Percentiles rank a stretch among this genome's conserved stretches.
These are phyloP conservation scores for Mycena metata DNA, from an alignment of 768 basidiomycete species.

Conservation along the genomic window DNA sequence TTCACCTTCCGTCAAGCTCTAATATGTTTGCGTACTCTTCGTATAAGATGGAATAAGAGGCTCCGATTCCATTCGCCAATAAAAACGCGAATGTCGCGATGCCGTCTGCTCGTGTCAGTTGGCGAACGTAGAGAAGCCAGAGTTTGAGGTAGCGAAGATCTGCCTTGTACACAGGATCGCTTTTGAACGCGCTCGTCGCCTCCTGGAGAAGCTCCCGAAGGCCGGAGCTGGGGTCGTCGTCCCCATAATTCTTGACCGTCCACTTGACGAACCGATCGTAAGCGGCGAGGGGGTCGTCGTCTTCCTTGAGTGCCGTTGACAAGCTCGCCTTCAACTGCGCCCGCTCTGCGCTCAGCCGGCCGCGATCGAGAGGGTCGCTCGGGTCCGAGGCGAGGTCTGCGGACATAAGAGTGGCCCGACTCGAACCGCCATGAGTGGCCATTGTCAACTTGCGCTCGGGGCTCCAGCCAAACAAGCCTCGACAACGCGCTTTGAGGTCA, in stretches of 20 bases:
- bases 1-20: conserved; percentile 84
- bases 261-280: conserved; percentile 92
- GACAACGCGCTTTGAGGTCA: conserved; percentile 24
- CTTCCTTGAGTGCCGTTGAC: conserved; percentile 70
- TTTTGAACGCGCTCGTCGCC: conserved; percentile 83
- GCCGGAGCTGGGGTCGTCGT: conserved; percentile 76
- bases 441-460: conserved; percentile 26
- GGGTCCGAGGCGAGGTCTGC: too few relatives aligned
- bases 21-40: conserved; percentile 90
- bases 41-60: conserved; percentile 83
- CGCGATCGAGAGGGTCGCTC: background rate
- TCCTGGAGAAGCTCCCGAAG: conserved; percentile 87
- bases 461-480: conserved; percentile 1
- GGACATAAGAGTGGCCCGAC: too few relatives aligned
- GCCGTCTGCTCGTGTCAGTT: conserved; percentile 78
- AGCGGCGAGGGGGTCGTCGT: conserved; percentile 88
- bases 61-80: conserved; percentile 81
- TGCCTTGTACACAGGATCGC: conserved; percentile 86
- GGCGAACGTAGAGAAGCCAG: conserved; percentile 90
- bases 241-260: conserved; percentile 85
- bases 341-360: conserved; percentile 35
- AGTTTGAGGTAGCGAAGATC: conserved; percentile 93
- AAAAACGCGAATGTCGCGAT: conserved; percentile 82
- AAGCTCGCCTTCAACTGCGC: conserved; percentile 55
- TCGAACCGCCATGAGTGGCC: conserved; percentile 16